Evolutionary conservation across 495 filamentous ascomycete species (phyloP).

Genomic region (Neurospora sp.): DNA sequence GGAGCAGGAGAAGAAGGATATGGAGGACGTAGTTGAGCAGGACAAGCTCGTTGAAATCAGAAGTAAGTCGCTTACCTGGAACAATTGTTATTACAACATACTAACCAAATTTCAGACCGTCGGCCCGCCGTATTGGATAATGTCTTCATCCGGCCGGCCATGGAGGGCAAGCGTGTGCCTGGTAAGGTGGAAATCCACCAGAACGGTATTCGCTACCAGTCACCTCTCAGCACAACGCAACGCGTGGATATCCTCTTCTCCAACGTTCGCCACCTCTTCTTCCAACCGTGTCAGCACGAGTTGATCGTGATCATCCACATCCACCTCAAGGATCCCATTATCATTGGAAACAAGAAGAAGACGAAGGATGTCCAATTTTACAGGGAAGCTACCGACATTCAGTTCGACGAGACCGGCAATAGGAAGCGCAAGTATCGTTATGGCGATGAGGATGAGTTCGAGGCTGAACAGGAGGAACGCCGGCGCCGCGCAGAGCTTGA

Average conservation of each 20-base stretch:
- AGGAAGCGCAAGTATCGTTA: conserved; percentile 96
- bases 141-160: conserved; percentile 83
- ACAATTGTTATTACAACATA: neutral
- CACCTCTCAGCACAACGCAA: conserved; percentile 70
- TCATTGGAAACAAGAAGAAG: conserved; percentile 95
- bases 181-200: conserved; percentile 96
- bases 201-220: conserved; percentile 95
- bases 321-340: conserved; percentile 94
- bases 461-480: conserved; percentile 95
- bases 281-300: conserved; percentile 93
- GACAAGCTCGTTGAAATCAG: conserved; percentile 89
- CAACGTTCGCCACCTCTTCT: conserved; percentile 98
- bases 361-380: conserved; percentile 98
- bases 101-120: conserved; percentile 52
- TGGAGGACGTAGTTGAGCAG: conserved; percentile 99
- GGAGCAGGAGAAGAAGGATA: conserved; percentile 97
- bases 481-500: conserved; percentile 83
- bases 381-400: conserved; percentile 94
- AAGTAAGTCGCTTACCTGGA: conserved; percentile 43
- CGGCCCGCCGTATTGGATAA: conserved; percentile 80
- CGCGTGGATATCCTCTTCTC: conserved; percentile 92
- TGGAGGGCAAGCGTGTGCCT: conserved; percentile 92
- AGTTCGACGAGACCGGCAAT: conserved; percentile 98
- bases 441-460: conserved; percentile 97
- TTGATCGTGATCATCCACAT: conserved; percentile 97